A percentile compares a stretch with the other conserved stretches of the same genome.
These are phyloP conservation scores for Fistulinella prunicolor DNA, from an alignment of 768 basidiomycete genomes.

Conservation along the genomic window DNA sequence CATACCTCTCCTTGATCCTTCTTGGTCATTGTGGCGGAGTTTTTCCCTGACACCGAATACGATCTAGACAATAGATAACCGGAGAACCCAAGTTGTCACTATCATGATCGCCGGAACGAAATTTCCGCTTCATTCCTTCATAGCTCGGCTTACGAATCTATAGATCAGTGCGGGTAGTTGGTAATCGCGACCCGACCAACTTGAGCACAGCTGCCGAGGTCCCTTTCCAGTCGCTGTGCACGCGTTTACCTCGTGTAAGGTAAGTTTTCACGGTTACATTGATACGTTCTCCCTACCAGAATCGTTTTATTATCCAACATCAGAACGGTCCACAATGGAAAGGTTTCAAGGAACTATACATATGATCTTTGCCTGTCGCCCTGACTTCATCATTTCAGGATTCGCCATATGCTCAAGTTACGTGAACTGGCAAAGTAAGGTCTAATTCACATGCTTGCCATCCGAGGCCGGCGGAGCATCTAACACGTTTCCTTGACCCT, in stretches of 20 bases:
- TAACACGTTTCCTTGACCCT: neutral
- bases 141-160: neutral
- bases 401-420: too few relatives aligned
- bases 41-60: neutral
- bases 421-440: too few relatives aligned
- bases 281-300: neutral
- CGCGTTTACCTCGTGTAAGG: slow-evolving; percentile 9
- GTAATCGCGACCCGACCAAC: neutral
- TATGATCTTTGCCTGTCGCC: neutral
- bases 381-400: too few relatives aligned
- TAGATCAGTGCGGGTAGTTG: slow-evolving; percentile 1
- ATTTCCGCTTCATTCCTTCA: slow-evolving; percentile 3
- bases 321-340: too few relatives aligned
- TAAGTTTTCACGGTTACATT: slow-evolving; percentile 1
- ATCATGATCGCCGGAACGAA: slow-evolving; percentile 10
- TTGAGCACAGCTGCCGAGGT: neutral
- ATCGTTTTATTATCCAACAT: neutral
- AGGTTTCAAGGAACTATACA: too few relatives aligned
- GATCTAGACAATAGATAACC: slow-evolving; percentile 7
- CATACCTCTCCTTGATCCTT: neutral
- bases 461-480: slow-evolving; percentile 8
- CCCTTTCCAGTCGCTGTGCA: slow-evolving; percentile 4
- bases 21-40: slow-evolving; percentile 16
- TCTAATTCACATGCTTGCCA: neutral
- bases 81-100: slow-evolving; percentile 7